Evolutionary conservation across 2,329 filamentous ascomycete species (phyloP).

Genomic region (Neoarthrinium moseri): DNA sequence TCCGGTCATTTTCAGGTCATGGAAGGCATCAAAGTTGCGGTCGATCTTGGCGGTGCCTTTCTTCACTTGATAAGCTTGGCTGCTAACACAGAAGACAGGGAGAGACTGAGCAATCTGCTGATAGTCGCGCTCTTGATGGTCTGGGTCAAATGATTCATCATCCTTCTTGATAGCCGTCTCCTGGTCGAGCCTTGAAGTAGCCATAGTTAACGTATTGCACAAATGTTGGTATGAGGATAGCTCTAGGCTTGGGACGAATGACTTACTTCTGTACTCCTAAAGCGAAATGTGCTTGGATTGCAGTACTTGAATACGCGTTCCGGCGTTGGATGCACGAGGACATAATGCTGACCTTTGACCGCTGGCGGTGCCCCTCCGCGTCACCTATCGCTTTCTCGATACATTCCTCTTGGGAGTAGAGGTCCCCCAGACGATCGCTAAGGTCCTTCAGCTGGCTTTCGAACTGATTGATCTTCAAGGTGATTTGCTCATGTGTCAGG

Average conservation of each 20-base stretch:
- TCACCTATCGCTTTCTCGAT: too few relatives aligned
- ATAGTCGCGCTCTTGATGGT: slow-evolving; percentile 56
- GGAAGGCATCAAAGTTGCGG: slow-evolving; percentile 52
- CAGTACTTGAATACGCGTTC: slow-evolving; percentile 53
- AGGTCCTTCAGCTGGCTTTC: not conserved
- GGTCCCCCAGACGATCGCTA: slow-evolving; percentile 38
- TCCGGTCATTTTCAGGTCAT: slow-evolving; percentile 51
- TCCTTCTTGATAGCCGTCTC: slow-evolving; percentile 50
- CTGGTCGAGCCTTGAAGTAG: slow-evolving; percentile 45
- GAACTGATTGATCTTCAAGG: not conserved
- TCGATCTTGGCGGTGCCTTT: slow-evolving; percentile 48
- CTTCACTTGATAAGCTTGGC: slow-evolving; percentile 62
- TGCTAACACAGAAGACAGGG: slow-evolving; percentile 65
- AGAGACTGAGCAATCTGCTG: slow-evolving; percentile 52
- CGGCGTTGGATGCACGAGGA: slow-evolving; percentile 49
- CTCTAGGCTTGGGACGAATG: too few relatives aligned
- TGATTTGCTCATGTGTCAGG: not conserved
- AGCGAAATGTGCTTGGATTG: slow-evolving; percentile 59
- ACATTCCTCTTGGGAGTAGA: too few relatives aligned
- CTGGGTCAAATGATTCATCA: slow-evolving; percentile 52
- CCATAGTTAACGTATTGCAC: not conserved
- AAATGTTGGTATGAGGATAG: too few relatives aligned
- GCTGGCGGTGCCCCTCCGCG: slow-evolving; percentile 31
- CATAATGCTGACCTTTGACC: slow-evolving; percentile 31
- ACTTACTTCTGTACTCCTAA: slow-evolving; percentile 47